These are phyloP conservation scores for Phaseolus lunatus DNA, from an alignment of 306 rosid genomes.

Conservation along the genomic window DNA sequence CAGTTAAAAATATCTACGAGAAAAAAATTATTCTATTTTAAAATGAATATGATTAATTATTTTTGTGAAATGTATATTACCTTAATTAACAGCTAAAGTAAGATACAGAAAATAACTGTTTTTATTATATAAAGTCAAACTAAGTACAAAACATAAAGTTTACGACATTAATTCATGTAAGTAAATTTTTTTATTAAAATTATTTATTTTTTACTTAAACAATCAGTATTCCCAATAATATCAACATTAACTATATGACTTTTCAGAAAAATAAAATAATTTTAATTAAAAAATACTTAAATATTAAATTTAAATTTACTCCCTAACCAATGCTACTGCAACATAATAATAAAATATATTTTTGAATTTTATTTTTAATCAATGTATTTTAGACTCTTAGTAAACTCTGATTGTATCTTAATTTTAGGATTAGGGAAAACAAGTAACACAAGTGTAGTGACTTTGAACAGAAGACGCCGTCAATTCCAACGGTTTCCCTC, in stretches of 20 bases:
- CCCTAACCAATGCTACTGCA: neutral
- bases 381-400: neutral
- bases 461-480: constrained; percentile 33
- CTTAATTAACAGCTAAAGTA: neutral
- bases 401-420: neutral
- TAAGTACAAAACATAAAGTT: neutral
- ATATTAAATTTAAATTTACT: neutral
- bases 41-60: neutral
- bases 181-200: neutral
- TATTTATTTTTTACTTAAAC: neutral
- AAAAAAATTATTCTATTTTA: neutral
- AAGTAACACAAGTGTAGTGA: too few species aligned
- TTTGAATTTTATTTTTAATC: too few species aligned
- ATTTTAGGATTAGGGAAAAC: too few species aligned
- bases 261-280: neutral
- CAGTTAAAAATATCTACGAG: neutral
- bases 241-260: neutral
- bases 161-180: neutral
- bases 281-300: neutral
- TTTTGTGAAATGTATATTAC: neutral
- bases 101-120: neutral
- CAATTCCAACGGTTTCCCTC: constrained; percentile 28
- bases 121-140: neutral
- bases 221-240: neutral
- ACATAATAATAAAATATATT: neutral